Evolutionary conservation across 768 basidiomycete genomes (phyloP).

Genomic region (Tricholoma flavovirens): DNA sequence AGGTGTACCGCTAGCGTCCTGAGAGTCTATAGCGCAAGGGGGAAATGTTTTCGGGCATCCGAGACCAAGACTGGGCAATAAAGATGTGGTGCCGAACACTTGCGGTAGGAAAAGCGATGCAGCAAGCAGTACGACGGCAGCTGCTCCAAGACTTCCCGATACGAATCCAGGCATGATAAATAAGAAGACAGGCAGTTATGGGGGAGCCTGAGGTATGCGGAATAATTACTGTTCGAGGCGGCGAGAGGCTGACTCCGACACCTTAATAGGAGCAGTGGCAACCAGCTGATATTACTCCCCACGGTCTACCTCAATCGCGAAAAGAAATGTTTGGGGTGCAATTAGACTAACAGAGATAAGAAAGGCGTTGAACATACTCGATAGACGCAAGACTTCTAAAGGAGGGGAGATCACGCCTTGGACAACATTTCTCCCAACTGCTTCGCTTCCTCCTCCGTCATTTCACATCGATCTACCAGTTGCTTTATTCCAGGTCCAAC

Average conservation of each 20-base stretch:
- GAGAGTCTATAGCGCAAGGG: not conserved
- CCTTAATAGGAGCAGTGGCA: no score
- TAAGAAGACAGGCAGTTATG: not conserved
- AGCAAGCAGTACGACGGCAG: not conserved
- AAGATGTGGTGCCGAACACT: not conserved
- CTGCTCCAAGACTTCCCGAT: not conserved
- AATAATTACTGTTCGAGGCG: not conserved
- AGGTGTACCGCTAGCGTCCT: no score
- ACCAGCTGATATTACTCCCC: not conserved
- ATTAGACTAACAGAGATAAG: no score
- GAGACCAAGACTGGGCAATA: not conserved
- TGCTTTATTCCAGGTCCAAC: constrained; percentile 6
- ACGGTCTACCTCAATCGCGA: not conserved
- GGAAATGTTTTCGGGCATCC: not conserved
- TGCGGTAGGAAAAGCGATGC: not conserved
- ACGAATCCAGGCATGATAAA: not conserved
- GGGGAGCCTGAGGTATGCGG: not conserved
- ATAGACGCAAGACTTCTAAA: not conserved
- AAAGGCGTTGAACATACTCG: no score
- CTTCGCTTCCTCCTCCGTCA: constrained; percentile 12
- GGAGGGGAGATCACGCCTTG: not conserved
- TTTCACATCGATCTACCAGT: constrained; percentile 10
- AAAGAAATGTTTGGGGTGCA: no score
- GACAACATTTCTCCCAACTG: constrained; percentile 2
- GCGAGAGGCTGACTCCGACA: not conserved